Conservation (phyloP, 2,329 filamentous ascomycete species). For the Cercospora sesami region DNA sequence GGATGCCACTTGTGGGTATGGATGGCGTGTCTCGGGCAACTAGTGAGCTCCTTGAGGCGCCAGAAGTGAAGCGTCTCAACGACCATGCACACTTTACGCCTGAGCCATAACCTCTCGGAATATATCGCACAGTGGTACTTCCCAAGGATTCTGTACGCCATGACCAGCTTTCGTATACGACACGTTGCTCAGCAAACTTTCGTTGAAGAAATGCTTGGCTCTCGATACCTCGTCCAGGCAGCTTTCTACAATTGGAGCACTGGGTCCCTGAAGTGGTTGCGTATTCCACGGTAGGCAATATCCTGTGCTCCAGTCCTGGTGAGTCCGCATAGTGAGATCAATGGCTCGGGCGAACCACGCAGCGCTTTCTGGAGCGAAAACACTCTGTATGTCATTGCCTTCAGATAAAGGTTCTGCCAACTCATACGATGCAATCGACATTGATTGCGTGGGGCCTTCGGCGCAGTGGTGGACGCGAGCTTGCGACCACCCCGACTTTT, state of each 20-base stretch:
- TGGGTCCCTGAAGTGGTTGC: not conserved
- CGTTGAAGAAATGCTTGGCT: not conserved
- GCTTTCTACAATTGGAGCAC: not conserved
- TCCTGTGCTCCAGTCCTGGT: not conserved
- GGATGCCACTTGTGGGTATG: not conserved
- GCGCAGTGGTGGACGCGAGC: not conserved
- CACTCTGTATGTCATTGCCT: not conserved
- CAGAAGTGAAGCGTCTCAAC: not conserved
- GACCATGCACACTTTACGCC: not conserved
- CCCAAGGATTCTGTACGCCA: not conserved
- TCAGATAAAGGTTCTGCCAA: not conserved
- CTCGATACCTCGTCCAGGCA: not conserved
- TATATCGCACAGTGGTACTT: not conserved
- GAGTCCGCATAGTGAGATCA: not conserved
- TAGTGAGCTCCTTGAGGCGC: not conserved
- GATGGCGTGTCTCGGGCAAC: not conserved
- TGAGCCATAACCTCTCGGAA: not conserved
- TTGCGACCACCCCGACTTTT: not conserved
- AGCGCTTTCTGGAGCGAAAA: not conserved
- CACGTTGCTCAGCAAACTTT: not conserved
- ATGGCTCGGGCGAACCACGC: not conserved
- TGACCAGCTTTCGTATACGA: not conserved
- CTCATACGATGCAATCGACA: not conserved
- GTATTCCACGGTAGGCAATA: not conserved
- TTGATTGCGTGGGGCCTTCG: not conserved